Percentiles rank a stretch among this genome's conserved stretches.
These are phyloP conservation scores for Verticillium nonalfalfae DNA, from an alignment of 2,329 filamentous ascomycete genomes.

Conservation along the genomic window DNA sequence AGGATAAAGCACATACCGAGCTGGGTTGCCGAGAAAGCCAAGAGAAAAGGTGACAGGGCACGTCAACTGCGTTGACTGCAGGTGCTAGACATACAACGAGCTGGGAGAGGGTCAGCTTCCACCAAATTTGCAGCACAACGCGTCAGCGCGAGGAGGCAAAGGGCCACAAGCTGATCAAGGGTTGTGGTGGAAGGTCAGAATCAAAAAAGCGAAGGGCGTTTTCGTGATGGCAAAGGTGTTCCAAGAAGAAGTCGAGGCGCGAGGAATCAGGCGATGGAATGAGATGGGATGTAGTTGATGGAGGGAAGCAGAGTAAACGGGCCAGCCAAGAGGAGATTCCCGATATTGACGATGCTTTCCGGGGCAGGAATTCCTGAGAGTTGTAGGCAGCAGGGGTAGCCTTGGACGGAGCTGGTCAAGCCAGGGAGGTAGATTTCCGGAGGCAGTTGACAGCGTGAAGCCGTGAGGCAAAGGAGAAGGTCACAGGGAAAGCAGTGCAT, in stretches of 20 bases:
- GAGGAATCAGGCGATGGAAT: not conserved
- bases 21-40: not conserved
- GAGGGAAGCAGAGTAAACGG: not conserved
- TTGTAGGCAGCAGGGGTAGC: not conserved
- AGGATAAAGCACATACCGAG: not conserved
- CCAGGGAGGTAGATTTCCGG: not conserved
- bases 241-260: slow-evolving; percentile 3
- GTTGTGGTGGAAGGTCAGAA: not conserved
- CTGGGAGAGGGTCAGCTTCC: not conserved
- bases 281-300: not conserved
- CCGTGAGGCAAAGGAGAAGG: not conserved
- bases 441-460: not conserved
- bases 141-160: not conserved
- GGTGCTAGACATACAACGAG: not conserved
- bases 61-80: not conserved
- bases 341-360: not conserved
- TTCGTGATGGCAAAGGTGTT: slow-evolving; percentile 6
- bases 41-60: not conserved
- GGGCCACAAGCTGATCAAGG: not conserved
- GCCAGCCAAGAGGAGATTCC: not conserved
- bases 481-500: too few relatives aligned
- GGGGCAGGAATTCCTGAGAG: not conserved
- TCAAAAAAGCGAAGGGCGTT: not conserved
- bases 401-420: not conserved
- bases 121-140: not conserved